These are phyloP conservation scores for Candolleomyces aberdarensis DNA, from an alignment of 768 basidiomycete genomes.

Conservation along the genomic window DNA sequence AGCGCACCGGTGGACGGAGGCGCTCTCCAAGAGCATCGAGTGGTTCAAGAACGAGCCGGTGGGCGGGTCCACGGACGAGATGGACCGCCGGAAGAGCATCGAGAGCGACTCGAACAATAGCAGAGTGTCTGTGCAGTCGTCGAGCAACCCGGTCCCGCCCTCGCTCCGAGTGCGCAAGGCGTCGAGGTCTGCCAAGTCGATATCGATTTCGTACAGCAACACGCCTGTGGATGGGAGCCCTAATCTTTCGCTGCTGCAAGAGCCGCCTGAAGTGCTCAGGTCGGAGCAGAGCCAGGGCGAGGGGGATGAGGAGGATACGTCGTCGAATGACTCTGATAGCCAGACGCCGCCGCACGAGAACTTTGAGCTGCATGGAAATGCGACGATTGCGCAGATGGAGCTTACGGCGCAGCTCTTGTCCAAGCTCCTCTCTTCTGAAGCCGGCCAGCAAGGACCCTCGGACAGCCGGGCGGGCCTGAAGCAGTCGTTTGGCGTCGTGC, in stretches of 20 bases:
- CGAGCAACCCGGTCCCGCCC: background rate
- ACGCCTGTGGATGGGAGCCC: background rate
- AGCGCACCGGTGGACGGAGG: slow-evolving; percentile 82
- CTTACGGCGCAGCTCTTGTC: slow-evolving; percentile 64
- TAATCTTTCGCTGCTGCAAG: background rate
- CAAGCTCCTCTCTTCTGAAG: slow-evolving; percentile 30
- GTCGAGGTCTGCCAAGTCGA: background rate
- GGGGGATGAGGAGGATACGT: slow-evolving; percentile 34
- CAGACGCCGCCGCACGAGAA: slow-evolving; percentile 53
- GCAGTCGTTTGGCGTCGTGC: slow-evolving; percentile 55
- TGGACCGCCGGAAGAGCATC: background rate
- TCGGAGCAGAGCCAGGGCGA: slow-evolving; percentile 22
- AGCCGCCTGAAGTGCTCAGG: slow-evolving; percentile 18
- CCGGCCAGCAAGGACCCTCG: too few species aligned
- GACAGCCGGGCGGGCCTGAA: slow-evolving; percentile 46
- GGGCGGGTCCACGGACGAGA: background rate
- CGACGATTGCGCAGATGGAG: slow-evolving; percentile 74
- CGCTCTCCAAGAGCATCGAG: slow-evolving; percentile 70
- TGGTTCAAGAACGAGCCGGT: slow-evolving; percentile 40
- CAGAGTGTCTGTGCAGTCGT: background rate
- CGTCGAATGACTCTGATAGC: slow-evolving; percentile 41
- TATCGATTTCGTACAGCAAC: background rate
- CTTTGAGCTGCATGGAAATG: slow-evolving; percentile 69
- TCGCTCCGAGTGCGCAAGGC: background rate
- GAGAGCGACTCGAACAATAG: slow-evolving; percentile 2